Evolutionary conservation across 176 grass and related monocot species (phyloP), one percentile per base, ranked within the genome.

Genomic region (Saccharum spontaneum): DNA sequence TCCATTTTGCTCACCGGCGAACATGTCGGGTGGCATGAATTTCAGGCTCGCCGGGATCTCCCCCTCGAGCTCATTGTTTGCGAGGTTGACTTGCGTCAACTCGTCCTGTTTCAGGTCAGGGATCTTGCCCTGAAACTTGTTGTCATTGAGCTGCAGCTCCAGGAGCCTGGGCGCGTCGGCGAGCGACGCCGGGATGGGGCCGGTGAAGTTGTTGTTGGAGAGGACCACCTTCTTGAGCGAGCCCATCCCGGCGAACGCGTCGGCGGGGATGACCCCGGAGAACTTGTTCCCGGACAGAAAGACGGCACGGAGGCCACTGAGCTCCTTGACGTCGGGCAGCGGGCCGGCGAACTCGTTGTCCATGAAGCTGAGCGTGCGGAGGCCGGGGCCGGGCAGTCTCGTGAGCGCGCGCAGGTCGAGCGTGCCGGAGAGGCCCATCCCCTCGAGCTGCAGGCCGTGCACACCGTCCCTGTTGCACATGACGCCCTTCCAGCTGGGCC

Each of bases 361-460:
- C 41, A 85, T 90, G 81, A 99, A 86, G 83, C 93, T 99, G 6
- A 96, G 77, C 45, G 87, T 89, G 34, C 97, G 91, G 22, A 99
- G 85, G 33, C 79, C 39, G 9, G 9, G 85, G 39, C 79, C 39
- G 1, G 7, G 52, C 5, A 96, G 39, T 7, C 13, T 23, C 33
- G 22, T 73, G 78, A 99, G 93, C 4, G 81, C 10, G 34, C 9
- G n/a, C 3, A 96, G 59, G 78, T 96, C 83, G n/a, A 96, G 69
- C 44, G 15, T 84, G 65, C 97, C 97, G 10, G 91, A 86, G 13
- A 99, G 68, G 20, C 83, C 69, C 93, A 90, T 82, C 64, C 64
- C 79, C 88, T 98, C 96, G n/a, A 95, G 82, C 87, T 93, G 91
- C 81, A 98, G 81, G 55, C 96, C 96, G 12, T 81, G 75, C 1